Conservation (phyloP, 164 flowering plant species). For the Macadamia integrifolia region DNA sequence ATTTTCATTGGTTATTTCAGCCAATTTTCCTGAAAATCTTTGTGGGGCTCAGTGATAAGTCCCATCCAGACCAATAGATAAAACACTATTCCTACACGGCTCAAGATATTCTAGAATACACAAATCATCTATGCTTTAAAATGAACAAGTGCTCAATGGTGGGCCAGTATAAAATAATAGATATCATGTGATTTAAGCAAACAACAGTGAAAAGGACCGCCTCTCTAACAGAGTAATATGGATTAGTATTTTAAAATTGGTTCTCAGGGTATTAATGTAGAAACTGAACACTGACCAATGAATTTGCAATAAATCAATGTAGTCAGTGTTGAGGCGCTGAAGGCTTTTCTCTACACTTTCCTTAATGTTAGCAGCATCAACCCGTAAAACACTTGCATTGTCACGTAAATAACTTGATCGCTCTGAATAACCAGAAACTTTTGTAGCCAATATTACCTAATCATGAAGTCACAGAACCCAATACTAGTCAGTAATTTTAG, state of each 20-base stretch:
- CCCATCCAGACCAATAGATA: too few relatives aligned
- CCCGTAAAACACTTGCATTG: conserved; percentile 63
- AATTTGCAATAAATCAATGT: conserved; percentile 92
- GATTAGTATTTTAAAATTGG: not conserved
- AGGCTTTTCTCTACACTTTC: conserved; percentile 98
- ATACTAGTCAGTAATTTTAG: not conserved
- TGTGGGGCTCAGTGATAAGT: too few relatives aligned
- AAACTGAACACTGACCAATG: conserved; percentile 59
- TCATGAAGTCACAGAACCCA: conserved; percentile 1
- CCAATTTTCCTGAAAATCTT: too few relatives aligned
- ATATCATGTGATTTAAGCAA: not conserved
- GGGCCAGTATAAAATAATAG: too few relatives aligned
- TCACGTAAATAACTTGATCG: conserved; percentile 61
- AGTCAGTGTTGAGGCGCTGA: conserved; percentile 79
- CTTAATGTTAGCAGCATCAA: conserved; percentile 84
- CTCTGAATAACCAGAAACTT: conserved; percentile 87
- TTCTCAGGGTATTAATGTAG: not conserved
- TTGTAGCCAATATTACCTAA: conserved; percentile 87
- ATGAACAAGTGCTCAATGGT: too few relatives aligned
- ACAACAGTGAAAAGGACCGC: not conserved
- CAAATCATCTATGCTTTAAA: not conserved
- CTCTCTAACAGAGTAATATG: not conserved
- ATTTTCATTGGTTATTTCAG: too few relatives aligned
- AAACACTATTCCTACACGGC: not conserved
- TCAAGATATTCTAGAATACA: not conserved